These are phyloP conservation scores for Barnettozyma pratensis DNA, from an alignment of 805 yeast species.

Conservation along the genomic window DNA sequence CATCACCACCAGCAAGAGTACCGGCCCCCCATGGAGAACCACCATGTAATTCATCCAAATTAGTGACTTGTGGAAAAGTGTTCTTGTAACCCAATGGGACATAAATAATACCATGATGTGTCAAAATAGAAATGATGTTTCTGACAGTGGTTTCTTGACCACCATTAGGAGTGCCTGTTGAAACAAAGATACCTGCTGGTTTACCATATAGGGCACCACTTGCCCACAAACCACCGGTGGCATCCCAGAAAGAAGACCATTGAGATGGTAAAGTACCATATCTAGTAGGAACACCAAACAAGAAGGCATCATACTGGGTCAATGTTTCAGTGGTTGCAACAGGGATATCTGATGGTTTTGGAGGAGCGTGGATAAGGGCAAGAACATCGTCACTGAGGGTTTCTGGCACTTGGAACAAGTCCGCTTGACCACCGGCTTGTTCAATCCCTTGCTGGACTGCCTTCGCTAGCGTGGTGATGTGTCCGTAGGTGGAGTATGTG, in stretches of 20 bases:
- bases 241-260: constrained; percentile 70
- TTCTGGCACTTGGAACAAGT: constrained; percentile 76
- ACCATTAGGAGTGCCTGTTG: constrained; percentile 71
- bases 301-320: constrained; percentile 60
- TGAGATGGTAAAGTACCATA: constrained; percentile 75
- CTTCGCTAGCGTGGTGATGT: constrained; percentile 64
- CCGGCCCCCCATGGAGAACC: constrained; percentile 90
- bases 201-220: constrained; percentile 65
- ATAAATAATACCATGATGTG: constrained; percentile 73
- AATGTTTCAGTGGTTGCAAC: constrained; percentile 53
- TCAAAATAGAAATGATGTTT: constrained; percentile 51
- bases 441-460: constrained; percentile 65
- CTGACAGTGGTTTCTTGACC: constrained; percentile 74
- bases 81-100: constrained; percentile 72
- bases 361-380: constrained; percentile 58
- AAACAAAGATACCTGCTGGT: constrained; percentile 65
- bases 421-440: constrained; percentile 60
- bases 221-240: constrained; percentile 76
- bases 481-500: constrained; percentile 80
- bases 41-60: constrained; percentile 67
- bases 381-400: constrained; percentile 64
- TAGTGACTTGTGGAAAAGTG: constrained; percentile 49
- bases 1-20: constrained; percentile 68
- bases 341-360: constrained; percentile 48
- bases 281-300: constrained; percentile 80